Percentiles rank a stretch among this genome's conserved stretches.
phyloP scores from a whole-genome alignment of 2,329 filamentous ascomycete genomes.

The Thelonectria blattea region DNA sequence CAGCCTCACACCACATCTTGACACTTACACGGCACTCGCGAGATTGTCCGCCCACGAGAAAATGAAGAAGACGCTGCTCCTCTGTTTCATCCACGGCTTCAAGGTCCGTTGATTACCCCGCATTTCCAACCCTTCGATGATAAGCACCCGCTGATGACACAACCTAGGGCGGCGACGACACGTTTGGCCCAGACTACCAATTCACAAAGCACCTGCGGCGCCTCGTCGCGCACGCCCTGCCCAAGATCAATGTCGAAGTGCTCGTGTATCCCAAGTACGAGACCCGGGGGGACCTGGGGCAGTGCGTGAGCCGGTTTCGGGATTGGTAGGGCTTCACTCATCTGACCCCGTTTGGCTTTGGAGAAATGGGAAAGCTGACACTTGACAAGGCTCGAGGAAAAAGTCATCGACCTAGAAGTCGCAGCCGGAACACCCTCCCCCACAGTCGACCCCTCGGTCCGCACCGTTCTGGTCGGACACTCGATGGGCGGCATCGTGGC shows the following conservation, averaged over 20 bases:
- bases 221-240: slow-evolving; percentile 68
- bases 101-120: slow-evolving; percentile 57
- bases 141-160: not conserved
- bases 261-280: slow-evolving; percentile 83
- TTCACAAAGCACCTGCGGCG: slow-evolving; percentile 76
- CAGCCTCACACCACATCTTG: slow-evolving; percentile 5
- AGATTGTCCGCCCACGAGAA: slow-evolving; percentile 23
- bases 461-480: slow-evolving; percentile 82
- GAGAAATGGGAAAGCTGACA: too few species aligned
- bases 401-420: slow-evolving; percentile 94
- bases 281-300: slow-evolving; percentile 76
- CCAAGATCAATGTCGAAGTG: slow-evolving; percentile 69
- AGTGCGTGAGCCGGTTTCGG: slow-evolving; percentile 75
- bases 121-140: not conserved
- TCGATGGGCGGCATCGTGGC: slow-evolving; percentile 95
- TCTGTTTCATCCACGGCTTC: slow-evolving; percentile 90
- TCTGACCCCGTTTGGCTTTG: too few species aligned
- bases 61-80: slow-evolving; percentile 75
- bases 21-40: slow-evolving; percentile 2
- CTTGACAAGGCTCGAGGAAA: slow-evolving; percentile 76
- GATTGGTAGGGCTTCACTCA: slow-evolving; percentile 66
- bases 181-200: slow-evolving; percentile 68
- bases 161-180: slow-evolving; percentile 73
- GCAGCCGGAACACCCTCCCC: slow-evolving; percentile 79
- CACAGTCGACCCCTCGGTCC: slow-evolving; percentile 84